Evolutionary conservation across 1,284 basidiomycete genomes (phyloP).

Genomic region (Fomitiporia mediterranea): DNA sequence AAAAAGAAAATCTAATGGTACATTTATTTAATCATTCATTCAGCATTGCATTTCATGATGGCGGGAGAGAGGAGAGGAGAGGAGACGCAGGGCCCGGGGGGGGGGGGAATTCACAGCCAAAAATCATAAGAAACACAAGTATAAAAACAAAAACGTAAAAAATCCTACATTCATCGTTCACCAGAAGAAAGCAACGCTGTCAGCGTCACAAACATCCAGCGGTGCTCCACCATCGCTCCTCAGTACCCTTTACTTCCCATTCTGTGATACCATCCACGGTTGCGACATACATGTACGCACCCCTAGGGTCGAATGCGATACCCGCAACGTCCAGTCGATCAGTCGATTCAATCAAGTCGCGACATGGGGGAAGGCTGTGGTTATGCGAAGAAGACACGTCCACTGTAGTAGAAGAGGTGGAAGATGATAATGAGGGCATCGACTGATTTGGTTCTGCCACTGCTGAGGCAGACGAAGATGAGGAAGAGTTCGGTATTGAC

Average conservation of each 20-base stretch:
- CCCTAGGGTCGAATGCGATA: slow-evolving; percentile 68
- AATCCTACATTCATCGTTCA: no score
- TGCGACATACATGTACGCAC: slow-evolving; percentile 64
- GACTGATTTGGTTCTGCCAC: no score
- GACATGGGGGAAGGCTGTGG: slow-evolving; percentile 19
- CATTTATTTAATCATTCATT: not conserved
- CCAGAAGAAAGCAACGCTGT: no score
- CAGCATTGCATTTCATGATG: no score
- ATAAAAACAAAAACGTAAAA: not conserved
- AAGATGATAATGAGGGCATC: not conserved
- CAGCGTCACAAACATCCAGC: slow-evolving; percentile 30
- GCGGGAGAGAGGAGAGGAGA: no score
- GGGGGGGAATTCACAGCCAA: not conserved
- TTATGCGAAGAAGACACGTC: not conserved
- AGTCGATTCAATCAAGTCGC: slow-evolving; percentile 19
- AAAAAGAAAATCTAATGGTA: not conserved
- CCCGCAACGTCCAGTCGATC: slow-evolving; percentile 57
- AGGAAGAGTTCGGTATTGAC: not conserved
- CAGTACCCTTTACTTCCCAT: slow-evolving; percentile 56
- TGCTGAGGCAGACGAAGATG: not conserved
- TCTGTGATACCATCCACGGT: slow-evolving; percentile 58
- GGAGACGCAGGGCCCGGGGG: no score
- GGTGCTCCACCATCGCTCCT: slow-evolving; percentile 57
- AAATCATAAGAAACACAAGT: not conserved
- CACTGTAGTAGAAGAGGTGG: not conserved